A percentile compares a stretch with the other conserved stretches of the same genome.
Conservation (phyloP, 495 filamentous ascomycete species). For the Penicillium angulare region DNA sequence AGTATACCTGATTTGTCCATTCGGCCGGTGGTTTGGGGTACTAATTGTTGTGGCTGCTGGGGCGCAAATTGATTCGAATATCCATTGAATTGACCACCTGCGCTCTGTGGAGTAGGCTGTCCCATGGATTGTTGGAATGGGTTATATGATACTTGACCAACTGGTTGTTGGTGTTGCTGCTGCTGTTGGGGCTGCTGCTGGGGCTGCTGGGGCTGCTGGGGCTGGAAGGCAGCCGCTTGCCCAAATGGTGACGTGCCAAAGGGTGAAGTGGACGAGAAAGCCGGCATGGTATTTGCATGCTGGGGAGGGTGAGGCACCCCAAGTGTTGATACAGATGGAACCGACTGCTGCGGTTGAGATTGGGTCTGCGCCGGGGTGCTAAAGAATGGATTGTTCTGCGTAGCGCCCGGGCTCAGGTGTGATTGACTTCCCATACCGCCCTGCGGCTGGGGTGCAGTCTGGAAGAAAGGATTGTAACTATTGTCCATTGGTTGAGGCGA, state of each 20-base stretch:
- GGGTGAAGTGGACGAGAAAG: constrained; percentile 30
- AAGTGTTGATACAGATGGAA: constrained; percentile 32
- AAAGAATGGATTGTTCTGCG: constrained; percentile 56
- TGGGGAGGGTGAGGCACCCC: constrained; percentile 26
- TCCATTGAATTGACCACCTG: constrained; percentile 3
- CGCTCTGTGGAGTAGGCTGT: constrained; percentile 27
- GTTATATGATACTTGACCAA: constrained; percentile 32
- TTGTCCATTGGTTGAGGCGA: constrained; percentile 43
- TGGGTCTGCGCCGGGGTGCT: constrained; percentile 39
- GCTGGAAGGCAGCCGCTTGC: constrained; percentile 36
- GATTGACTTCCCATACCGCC: constrained; percentile 29
- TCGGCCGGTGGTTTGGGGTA: constrained; percentile 45
- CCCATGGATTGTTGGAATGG: constrained; percentile 37
- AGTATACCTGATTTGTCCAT: constrained; percentile 83
- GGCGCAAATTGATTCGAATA: constrained; percentile 24
- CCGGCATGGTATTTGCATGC: constrained; percentile 47
- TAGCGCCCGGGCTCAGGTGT: constrained; percentile 27
- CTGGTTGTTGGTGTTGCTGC: constrained; percentile 31
- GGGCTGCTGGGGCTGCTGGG: constrained; percentile 32
- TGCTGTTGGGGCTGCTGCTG: constrained; percentile 34
- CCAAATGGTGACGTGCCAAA: constrained; percentile 36
- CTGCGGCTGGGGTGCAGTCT: constrained; percentile 43
- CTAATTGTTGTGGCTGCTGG: constrained; percentile 38
- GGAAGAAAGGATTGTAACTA: constrained; percentile 68
- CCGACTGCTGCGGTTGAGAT: constrained; percentile 21